These are phyloP conservation scores for Phytomonas sp. DNA, from an alignment of 208 protist genomes.

Conservation along the genomic window DNA sequence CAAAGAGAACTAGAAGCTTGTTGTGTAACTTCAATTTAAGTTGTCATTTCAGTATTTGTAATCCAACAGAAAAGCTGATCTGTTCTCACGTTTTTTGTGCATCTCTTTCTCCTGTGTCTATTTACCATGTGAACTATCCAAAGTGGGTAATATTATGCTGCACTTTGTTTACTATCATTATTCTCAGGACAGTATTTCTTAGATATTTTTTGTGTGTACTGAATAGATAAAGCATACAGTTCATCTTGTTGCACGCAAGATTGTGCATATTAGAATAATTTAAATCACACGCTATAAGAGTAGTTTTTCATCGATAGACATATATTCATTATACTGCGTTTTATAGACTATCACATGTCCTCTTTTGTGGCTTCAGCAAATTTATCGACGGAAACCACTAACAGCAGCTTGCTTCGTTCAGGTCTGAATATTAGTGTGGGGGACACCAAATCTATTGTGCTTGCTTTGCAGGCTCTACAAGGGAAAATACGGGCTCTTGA, in stretches of 20 bases:
- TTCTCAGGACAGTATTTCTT: neutral
- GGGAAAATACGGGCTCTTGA: conserved; percentile 83
- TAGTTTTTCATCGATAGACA: neutral
- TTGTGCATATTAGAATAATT: neutral
- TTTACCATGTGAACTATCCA: conserved; percentile 11
- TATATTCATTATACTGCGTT: conserved; percentile 7
- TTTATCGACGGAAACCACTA: conserved; percentile 48
- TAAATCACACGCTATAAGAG: neutral
- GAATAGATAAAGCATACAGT: neutral
- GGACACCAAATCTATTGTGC: conserved; percentile 87
- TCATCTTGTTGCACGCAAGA: neutral
- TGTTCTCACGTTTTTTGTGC: neutral
- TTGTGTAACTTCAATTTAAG: neutral
- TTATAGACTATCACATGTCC: conserved; percentile 6
- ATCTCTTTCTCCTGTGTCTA: neutral
- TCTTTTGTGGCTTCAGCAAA: conserved; percentile 18
- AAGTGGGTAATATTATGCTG: conserved; percentile 1
- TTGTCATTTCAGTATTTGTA: neutral
- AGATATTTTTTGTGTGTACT: neutral
- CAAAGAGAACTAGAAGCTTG: neutral
- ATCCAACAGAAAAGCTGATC: neutral
- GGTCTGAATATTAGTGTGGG: conserved; percentile 83
- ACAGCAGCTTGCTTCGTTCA: conserved; percentile 77
- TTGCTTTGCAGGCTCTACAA: conserved; percentile 82
- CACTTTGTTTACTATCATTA: neutral